Evolutionary conservation across 768 basidiomycete genomes (phyloP), one percentile per base, ranked within the genome.

Genomic region (button mushroom (Agaricus bisporus)): DNA sequence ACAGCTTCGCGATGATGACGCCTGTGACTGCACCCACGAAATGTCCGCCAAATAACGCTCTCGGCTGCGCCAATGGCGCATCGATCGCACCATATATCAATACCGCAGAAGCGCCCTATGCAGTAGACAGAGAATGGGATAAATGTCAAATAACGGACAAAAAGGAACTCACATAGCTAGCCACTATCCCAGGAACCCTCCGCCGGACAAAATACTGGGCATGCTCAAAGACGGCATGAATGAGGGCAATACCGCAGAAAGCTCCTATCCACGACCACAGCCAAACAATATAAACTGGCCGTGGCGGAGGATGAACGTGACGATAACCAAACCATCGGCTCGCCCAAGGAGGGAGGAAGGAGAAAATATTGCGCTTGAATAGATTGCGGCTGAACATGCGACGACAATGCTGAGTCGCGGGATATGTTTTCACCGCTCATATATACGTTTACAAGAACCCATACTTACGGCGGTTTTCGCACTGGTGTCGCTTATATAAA

Each of bases 21-120:
- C 80, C 79, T 10, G 66, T 66, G 42, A 81, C 59, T 4, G 77
- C 75, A 7, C 77, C 73, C 41, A 79, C 58, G 63, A 79, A 76
- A 55, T 80, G 80, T 0, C 80, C 79, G 3, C 74, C 73, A 36
- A 83, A 47, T 4, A 81, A 67, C 1, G 74, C 64, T 14, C 79
- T 72, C 12, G 80, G 80, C 63, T 82, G 80, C 0, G 77, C 75
- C 37, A 82, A 61, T 6, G 79, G 79, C 4, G 71, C 67, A 18
- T 82, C 78, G 46, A 82, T 70, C 2, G 74, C 70, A 15, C 77
- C 80, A 54, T 80, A 82, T 28, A 79, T 71, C 41, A 83, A 68
- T 8, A 81, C 75, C 5, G 81, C 80, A 10, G 76, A 76, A 20
- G 79, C 79, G 18, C 77, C 80, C 81, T 82, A 2, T 17, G 60